Percentiles rank a stretch among this genome's conserved stretches.
Evolutionary conservation across 1,139 yeast genomes (phyloP).

Genomic region (Protomyces gravidus): DNA sequence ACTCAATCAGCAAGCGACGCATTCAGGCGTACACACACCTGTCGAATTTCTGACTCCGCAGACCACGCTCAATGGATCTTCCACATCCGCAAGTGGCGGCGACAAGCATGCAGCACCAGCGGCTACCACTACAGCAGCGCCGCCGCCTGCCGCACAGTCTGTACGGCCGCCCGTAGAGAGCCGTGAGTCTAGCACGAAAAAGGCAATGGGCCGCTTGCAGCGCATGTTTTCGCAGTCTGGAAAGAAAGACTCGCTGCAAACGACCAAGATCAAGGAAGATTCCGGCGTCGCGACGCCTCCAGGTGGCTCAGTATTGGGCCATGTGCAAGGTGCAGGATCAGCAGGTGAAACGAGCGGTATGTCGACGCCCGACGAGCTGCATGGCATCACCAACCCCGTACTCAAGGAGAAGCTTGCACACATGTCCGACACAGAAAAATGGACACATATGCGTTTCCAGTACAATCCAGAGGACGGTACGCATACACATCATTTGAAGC

Average conservation of each 20-base stretch:
- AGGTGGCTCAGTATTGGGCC: background rate
- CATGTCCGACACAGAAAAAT: conserved; percentile 17
- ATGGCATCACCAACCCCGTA: conserved; percentile 7
- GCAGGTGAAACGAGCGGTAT: background rate
- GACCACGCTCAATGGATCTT: background rate
- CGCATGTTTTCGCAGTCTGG: conserved; percentile 31
- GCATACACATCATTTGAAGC: conserved; percentile 74
- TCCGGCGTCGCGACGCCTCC: background rate
- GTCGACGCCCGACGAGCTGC: conserved; percentile 7
- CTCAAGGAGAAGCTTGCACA: conserved; percentile 13
- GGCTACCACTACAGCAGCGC: background rate
- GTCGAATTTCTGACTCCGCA: background rate
- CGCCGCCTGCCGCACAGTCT: background rate
- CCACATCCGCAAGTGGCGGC: background rate
- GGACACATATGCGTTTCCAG: conserved; percentile 21
- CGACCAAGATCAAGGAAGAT: conserved; percentile 8
- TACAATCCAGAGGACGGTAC: conserved; percentile 47
- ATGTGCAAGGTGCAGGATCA: background rate
- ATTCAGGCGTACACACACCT: background rate
- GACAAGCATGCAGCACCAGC: background rate
- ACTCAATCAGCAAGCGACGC: background rate
- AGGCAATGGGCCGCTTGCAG: conserved; percentile 29
- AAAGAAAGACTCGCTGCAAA: conserved; percentile 10
- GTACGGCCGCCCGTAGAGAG: background rate
- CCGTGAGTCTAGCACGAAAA: conserved; percentile 38